Conservation (phyloP, 1,284 basidiomycete species). For the Ustilago vetiveriae region DNA sequence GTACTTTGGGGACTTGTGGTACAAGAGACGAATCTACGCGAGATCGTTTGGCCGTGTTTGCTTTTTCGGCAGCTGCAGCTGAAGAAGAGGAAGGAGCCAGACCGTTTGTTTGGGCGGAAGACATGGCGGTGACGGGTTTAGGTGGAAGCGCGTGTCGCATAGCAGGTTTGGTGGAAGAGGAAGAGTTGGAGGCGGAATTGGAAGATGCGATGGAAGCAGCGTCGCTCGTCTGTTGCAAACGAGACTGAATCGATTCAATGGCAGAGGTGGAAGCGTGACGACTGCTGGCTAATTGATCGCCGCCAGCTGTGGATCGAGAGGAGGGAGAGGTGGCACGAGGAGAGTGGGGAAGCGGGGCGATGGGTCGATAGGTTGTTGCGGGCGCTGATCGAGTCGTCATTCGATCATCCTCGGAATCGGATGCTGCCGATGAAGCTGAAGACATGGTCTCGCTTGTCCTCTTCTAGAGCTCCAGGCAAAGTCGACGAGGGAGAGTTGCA, state of each 20-base stretch:
- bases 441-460: conserved; percentile 29
- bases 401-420: conserved; percentile 43
- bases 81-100: conserved; percentile 15
- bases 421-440: conserved; percentile 39
- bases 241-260: conserved; percentile 10
- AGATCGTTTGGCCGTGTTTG: conserved; percentile 53
- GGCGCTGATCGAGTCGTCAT: conserved; percentile 48
- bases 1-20: conserved; percentile 62
- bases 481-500: too few species aligned
- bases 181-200: conserved; percentile 13
- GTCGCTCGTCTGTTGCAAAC: conserved; percentile 13
- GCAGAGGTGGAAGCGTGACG: neutral
- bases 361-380: conserved; percentile 48
- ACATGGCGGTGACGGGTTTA: conserved; percentile 47
- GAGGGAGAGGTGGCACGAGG: conserved; percentile 36
- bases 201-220: conserved; percentile 11
- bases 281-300: neutral
- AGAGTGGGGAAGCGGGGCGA: conserved; percentile 44
- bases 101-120: conserved; percentile 8
- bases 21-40: conserved; percentile 61
- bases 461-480: too few species aligned
- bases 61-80: conserved; percentile 28
- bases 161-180: conserved; percentile 12
- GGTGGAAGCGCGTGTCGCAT: conserved; percentile 56
- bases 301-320: conserved; percentile 15